These are phyloP conservation scores for Pisolithus tinctorius DNA, from an alignment of 768 basidiomycete genomes.

Conservation along the genomic window DNA sequence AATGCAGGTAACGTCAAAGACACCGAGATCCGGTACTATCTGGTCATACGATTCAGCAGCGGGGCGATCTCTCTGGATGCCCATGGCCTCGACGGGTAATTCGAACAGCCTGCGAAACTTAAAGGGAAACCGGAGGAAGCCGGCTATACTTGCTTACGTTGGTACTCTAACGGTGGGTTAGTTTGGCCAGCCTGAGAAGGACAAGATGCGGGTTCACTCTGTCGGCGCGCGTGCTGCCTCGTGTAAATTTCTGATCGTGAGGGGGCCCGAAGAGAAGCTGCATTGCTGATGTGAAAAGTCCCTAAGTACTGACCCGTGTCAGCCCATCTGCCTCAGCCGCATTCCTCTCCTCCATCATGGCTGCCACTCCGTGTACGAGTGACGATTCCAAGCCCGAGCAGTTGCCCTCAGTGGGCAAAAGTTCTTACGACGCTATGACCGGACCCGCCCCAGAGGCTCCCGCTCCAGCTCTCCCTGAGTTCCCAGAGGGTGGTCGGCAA, in stretches of 20 bases:
- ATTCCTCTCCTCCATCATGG: constrained; percentile 4
- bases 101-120: too few species aligned
- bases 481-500: constrained; percentile 40
- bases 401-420: neutral
- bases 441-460: neutral
- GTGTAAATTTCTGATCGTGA: neutral
- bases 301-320: constrained; percentile 7
- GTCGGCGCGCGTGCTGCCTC: constrained; percentile 1
- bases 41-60: too few species aligned
- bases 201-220: constrained; percentile 1
- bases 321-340: neutral
- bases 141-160: too few species aligned
- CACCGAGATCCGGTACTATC: too few species aligned
- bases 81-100: too few species aligned
- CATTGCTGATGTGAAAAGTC: neutral
- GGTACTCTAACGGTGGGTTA: too few species aligned
- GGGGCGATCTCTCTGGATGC: too few species aligned
- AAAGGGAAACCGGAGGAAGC: too few species aligned
- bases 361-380: neutral
- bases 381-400: constrained; percentile 1
- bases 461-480: constrained; percentile 10
- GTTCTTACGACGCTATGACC: neutral
- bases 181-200: too few species aligned
- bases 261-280: constrained; percentile 9
- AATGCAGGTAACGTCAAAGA: too few species aligned